Base-by-base conservation (phyloP, 768 basidiomycete genomes). In the Boletales sp. region DNA sequence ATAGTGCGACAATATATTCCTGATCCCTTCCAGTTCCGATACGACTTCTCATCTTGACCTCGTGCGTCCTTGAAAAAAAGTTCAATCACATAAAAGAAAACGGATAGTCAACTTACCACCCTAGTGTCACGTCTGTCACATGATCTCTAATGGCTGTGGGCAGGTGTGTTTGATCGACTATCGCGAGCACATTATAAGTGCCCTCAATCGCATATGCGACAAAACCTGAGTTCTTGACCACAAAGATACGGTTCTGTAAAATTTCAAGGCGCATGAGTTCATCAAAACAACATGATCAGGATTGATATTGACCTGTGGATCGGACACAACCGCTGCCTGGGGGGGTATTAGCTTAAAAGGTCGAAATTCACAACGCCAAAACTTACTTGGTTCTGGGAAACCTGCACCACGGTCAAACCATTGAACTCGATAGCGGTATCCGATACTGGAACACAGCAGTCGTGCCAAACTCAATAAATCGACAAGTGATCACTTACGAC, bases 91-190 rank as follows among this genome's bases (percentile, higher is more conserved):
- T n/a, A 24, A 21, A 32, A 21, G 21, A 13, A 24, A 39, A 18
- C 24, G 29, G 24, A 7, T 5, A 27, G 7, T 15, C 17, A 13
- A 62, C 65, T 42, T 30, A 75, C 68, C 66, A 86, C 14, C 88
- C 88, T n/a, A 91, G 74, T 13, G 71, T 69, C 18, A 77, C 75
- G 14, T 75, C 73, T 4, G 88, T 89, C 36, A 86, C 70, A 21
- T 72, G 68, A 57, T 90, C 88, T 43, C 77, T 77, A 30, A 91
- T 72, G 8, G 70, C 51, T 7, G 71, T 76, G 8, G 80, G 76
- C 44, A 92, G 68, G 65, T 92, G 90, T 1, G 89, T 91, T 63
- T 90, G 89, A 61, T 92, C 90, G 36, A 92, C 84, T 49, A 92
- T 83, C 4, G 84, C 83, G 35, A 92, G 79, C 19, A 92, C 88